Conservation (phyloP, 495 filamentous ascomycete species). For the Xylaria acuta region DNA sequence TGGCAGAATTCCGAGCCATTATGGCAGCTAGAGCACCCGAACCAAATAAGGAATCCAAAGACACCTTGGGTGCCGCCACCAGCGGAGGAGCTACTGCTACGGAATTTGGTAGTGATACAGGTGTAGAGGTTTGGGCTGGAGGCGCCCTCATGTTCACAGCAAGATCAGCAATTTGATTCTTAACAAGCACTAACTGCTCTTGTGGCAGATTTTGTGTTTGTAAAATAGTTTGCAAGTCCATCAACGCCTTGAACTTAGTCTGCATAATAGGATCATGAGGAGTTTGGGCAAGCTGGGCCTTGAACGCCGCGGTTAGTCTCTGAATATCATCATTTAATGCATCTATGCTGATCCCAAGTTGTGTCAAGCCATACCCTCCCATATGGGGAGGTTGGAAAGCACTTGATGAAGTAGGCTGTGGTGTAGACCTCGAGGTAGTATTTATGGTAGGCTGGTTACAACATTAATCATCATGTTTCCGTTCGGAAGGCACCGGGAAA, state of each 20-base stretch:
- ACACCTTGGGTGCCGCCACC: constrained; percentile 43
- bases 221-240: constrained; percentile 84
- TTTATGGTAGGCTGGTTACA: constrained; percentile 34
- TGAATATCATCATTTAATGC: constrained; percentile 82
- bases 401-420: constrained; percentile 43
- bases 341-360: constrained; percentile 65
- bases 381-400: constrained; percentile 41
- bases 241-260: constrained; percentile 79
- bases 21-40: constrained; percentile 59
- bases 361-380: constrained; percentile 45
- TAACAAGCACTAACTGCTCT: constrained; percentile 79
- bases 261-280: constrained; percentile 75
- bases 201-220: constrained; percentile 77
- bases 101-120: constrained; percentile 39
- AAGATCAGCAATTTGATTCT: constrained; percentile 78
- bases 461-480: constrained; percentile 26
- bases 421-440: constrained; percentile 39
- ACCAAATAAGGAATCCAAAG: constrained; percentile 59
- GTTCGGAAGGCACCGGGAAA: background rate
- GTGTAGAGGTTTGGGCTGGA: constrained; percentile 44
- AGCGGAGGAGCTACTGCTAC: constrained; percentile 45
- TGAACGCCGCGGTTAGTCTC: constrained; percentile 70
- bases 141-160: constrained; percentile 58
- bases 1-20: constrained; percentile 53
- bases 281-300: constrained; percentile 73